phyloP scores from a whole-genome alignment of 1,139 yeast genomes.

The Suhomyces kunorum region DNA sequence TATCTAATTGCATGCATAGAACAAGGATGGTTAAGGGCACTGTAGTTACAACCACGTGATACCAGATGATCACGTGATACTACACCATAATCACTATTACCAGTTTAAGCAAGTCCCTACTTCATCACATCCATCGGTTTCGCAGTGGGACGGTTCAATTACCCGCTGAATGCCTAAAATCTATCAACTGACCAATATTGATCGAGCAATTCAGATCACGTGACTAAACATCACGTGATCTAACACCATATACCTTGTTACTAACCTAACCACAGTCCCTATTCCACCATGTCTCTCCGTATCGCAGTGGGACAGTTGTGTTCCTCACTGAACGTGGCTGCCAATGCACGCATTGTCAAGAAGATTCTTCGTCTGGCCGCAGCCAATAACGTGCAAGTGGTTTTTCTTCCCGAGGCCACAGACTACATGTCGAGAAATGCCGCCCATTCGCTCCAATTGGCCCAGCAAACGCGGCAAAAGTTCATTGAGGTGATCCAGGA shows the following conservation, averaged over 20 bases:
- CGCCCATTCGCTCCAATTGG: constrained; percentile 61
- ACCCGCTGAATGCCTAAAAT: too few species aligned
- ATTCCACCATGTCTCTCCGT: constrained; percentile 11
- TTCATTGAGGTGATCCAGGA: constrained; percentile 53
- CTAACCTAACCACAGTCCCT: neutral
- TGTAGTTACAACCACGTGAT: too few species aligned
- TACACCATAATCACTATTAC: too few species aligned
- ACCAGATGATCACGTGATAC: too few species aligned
- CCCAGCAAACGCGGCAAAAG: constrained; percentile 50
- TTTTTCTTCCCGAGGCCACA: constrained; percentile 91
- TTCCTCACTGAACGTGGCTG: constrained; percentile 61
- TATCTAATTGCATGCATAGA: too few species aligned
- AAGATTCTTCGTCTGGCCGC: constrained; percentile 65
- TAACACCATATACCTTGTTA: neutral
- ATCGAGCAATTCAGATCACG: too few species aligned
- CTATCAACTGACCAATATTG: too few species aligned
- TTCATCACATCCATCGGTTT: too few species aligned
- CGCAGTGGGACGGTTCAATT: too few species aligned
- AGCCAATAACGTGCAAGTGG: constrained; percentile 54
- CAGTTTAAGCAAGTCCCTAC: too few species aligned
- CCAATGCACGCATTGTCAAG: constrained; percentile 61
- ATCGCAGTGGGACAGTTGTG: constrained; percentile 89
- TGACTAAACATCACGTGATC: neutral
- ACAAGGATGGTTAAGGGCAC: too few species aligned
- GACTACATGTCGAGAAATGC: constrained; percentile 81